A percentile compares a stretch with the other conserved stretches of the same genome.
These are phyloP conservation scores for Kalanchoe fedtschenkoi DNA, from an alignment of 164 flowering plant species.

Conservation along the genomic window DNA sequence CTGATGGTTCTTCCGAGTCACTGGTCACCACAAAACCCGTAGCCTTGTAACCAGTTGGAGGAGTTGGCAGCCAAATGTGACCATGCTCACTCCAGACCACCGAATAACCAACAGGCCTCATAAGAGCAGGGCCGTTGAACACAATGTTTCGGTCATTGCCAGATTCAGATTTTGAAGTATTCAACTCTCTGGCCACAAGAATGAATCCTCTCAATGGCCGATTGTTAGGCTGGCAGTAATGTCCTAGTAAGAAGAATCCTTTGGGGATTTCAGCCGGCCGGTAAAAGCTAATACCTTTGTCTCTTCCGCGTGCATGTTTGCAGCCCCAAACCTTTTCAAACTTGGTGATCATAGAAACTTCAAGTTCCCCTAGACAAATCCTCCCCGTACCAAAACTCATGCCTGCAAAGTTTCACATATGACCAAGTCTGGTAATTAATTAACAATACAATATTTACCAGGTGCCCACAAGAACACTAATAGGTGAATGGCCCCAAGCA, in stretches of 20 bases:
- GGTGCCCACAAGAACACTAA: not conserved
- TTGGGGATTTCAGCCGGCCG: slow-evolving; percentile 41
- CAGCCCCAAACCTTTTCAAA: slow-evolving; percentile 37
- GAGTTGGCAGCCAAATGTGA: slow-evolving; percentile 33
- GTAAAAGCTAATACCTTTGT: slow-evolving; percentile 29
- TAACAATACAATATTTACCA: not conserved
- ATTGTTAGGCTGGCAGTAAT: slow-evolving; percentile 43
- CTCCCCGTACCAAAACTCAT: slow-evolving; percentile 35
- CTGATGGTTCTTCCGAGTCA: slow-evolving; percentile 14
- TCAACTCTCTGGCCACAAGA: slow-evolving; percentile 35
- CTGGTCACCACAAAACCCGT: slow-evolving; percentile 29
- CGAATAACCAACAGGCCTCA: slow-evolving; percentile 5
- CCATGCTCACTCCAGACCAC: slow-evolving; percentile 10
- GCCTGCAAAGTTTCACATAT: slow-evolving; percentile 21
- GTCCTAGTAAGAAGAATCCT: slow-evolving; percentile 44
- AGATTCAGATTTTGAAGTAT: slow-evolving; percentile 4
- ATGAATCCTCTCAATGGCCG: slow-evolving; percentile 37
- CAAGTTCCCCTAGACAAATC: slow-evolving; percentile 44
- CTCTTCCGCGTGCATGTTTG: slow-evolving; percentile 14
- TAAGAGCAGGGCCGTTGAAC: slow-evolving; percentile 16
- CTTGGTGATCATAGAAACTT: slow-evolving; percentile 25
- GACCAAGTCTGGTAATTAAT: not conserved
- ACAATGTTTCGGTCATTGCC: not conserved
- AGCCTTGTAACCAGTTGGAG: slow-evolving; percentile 36
- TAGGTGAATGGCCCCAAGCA: not conserved